phyloP scores from a whole-genome alignment of 2,329 filamentous ascomycete genomes.

The Triangularia verruculosa region DNA sequence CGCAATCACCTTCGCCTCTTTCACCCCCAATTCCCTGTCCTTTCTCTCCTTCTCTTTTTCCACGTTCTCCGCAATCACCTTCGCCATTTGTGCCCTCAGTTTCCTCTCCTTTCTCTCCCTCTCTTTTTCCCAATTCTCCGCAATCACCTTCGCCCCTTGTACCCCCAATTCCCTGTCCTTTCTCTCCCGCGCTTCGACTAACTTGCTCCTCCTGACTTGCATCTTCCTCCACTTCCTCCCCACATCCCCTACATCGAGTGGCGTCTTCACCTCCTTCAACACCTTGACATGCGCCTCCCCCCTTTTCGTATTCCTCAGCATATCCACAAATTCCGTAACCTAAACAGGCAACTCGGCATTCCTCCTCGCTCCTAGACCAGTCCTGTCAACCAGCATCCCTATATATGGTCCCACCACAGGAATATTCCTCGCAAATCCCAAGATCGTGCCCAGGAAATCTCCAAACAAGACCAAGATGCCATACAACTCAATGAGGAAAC shows the following conservation, averaged over 20 bases:
- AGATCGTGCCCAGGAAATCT: constrained; percentile 92
- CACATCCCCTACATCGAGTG: not conserved
- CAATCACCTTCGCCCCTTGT: not conserved
- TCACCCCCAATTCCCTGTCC: too few species aligned
- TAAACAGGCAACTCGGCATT: constrained; percentile 78
- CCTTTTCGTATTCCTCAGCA: not conserved
- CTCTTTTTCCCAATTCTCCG: too few species aligned
- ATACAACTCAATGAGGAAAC: constrained; percentile 88
- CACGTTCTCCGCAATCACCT: too few species aligned
- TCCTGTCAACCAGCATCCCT: constrained; percentile 66
- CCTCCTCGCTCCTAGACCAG: constrained; percentile 54
- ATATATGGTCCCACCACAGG: constrained; percentile 87
- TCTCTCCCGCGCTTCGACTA: not conserved
- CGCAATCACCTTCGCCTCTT: too few species aligned
- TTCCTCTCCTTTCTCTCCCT: too few species aligned
- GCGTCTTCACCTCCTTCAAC: not conserved
- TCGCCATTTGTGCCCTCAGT: too few species aligned
- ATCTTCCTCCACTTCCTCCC: not conserved
- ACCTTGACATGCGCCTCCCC: not conserved
- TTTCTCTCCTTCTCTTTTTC: too few species aligned
- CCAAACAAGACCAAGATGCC: constrained; percentile 92
- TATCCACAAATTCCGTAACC: not conserved
- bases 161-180: not conserved
- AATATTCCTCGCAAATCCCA: constrained; percentile 78
- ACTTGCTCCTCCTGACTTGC: not conserved